Evolutionary conservation across 345 rosid species (phyloP).

Genomic region (Diplotaxis tenuifolia): DNA sequence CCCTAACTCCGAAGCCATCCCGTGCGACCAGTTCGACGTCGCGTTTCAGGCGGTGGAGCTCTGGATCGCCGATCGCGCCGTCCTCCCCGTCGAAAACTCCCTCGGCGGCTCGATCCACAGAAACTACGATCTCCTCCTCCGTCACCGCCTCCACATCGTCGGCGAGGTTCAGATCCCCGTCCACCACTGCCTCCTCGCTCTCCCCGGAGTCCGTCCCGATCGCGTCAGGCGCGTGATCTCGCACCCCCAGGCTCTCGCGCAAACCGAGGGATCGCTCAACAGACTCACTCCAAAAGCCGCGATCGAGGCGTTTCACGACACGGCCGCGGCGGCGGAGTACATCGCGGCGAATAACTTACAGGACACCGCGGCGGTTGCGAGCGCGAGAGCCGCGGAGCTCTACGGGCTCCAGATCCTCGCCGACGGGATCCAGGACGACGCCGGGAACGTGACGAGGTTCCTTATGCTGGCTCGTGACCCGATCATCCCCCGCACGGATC

Average conservation of each 20-base stretch:
- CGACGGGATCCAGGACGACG: conserved; percentile 70
- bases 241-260: conserved; percentile 92
- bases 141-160: conserved; percentile 94
- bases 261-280: conserved; percentile 80
- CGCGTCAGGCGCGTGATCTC: conserved; percentile 78
- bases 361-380: conserved; percentile 70
- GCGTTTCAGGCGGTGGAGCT: conserved; percentile 86
- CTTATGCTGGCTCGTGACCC: conserved; percentile 97
- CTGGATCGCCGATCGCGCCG: conserved; percentile 98
- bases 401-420: conserved; percentile 73
- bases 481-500: conserved; percentile 85
- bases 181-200: conserved; percentile 91
- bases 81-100: conserved; percentile 88
- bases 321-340: conserved; percentile 91
- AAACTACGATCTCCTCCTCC: conserved; percentile 90
- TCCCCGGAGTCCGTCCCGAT: conserved; percentile 77
- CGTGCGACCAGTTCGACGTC: conserved; percentile 94
- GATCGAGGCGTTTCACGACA: conserved; percentile 92
- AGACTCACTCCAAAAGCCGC: conserved; percentile 70
- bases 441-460: conserved; percentile 83
- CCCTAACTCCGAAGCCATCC: conserved; percentile 86
- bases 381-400: conserved; percentile 70
- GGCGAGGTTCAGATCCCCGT: conserved; percentile 94
- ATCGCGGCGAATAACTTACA: conserved; percentile 67
- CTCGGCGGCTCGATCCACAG: conserved; percentile 95